phyloP scores from a whole-genome alignment of 441 rosid genomes.

The Brassica balearica region DNA sequence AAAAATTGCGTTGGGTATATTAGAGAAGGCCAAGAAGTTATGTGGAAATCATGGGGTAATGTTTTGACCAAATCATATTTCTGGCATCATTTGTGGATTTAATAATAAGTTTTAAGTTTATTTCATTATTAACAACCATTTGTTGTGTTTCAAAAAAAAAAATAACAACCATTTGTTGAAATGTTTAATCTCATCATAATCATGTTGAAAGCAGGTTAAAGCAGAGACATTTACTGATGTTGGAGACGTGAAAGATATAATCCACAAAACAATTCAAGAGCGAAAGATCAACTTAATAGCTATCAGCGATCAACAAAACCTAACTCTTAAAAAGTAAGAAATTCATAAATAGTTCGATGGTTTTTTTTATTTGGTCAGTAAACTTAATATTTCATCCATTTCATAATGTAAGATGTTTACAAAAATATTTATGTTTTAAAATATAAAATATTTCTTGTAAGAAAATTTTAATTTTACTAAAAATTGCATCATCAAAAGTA shows the following conservation, averaged over 20 bases:
- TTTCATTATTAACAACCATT: not conserved
- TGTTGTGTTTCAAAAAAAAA: not conserved
- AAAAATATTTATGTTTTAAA: no score
- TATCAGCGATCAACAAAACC: conserved; percentile 35
- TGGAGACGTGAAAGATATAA: conserved; percentile 45
- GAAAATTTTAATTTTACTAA: no score
- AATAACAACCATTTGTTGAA: not conserved
- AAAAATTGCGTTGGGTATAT: conserved; percentile 48
- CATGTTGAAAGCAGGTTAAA: conserved; percentile 44
- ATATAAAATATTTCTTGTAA: no score
- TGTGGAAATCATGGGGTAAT: conserved; percentile 58
- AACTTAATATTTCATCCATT: not conserved
- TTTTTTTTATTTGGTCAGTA: not conserved
- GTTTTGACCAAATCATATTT: conserved; percentile 21
- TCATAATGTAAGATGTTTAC: not conserved
- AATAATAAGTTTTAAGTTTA: not conserved
- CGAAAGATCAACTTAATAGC: conserved; percentile 44
- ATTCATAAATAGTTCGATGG: not conserved
- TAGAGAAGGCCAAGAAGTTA: conserved; percentile 58
- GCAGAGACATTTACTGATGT: conserved; percentile 54
- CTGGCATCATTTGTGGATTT: not conserved
- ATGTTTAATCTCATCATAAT: not conserved
- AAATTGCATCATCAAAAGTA: no score
- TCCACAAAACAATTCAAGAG: conserved; percentile 45
- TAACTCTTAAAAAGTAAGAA: conserved; percentile 45